Base-by-base conservation (phyloP, 2,329 filamentous ascomycete species). In the Sclerotinia borealis region DNA sequence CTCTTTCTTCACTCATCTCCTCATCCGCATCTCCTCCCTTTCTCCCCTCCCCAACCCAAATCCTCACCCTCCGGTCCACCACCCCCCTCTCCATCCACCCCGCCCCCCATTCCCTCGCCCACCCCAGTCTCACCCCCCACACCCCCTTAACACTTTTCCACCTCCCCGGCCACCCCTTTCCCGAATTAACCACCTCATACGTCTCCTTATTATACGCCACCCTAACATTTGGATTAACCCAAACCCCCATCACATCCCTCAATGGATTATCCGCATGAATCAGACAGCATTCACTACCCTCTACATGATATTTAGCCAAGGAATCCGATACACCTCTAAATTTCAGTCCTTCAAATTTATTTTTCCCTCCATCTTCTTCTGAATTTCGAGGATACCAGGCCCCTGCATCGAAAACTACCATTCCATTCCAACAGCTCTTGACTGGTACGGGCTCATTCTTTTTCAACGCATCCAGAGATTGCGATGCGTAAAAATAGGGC, bases 251-350 rank as follows among this genome's bases (percentile, higher is more conserved):
- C 82, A 67, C 85, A 82, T 69, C 85, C 59, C 59, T 49, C n/a
- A 43, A 8, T 13, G 62, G 34, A n/a, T 66, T 80, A 71, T 91
- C 88, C 4, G 84, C 84, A 71, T 91, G 88, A 56, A 91, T 85
- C 50, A 92, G 81, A 74, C 90, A 93, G 76, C 89, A 92, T 75
- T 93, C 90, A n/a, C 85, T 89, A n/a, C 81, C 90, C 74, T 92
- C 90, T 34, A 92, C 78, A 71, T 90, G 88, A 34, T 77, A 71
- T 11, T 74, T 70, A 2, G 84, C 84, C 1, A 93, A 81, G 5
- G 80, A 80, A 70, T 90, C 87, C 0, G 82, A 70, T 17, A 88
- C 79, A 2, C 80, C 86, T 11, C 88, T 83, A 73, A 90, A 91
- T 15, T 75, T 77, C 0, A 90, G 66, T 0, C 63, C 39, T 31